Percentiles rank a stretch among this genome's conserved stretches.
phyloP scores from a whole-genome alignment of 2,329 filamentous ascomycete species.

The Calonectria naviculata region DNA sequence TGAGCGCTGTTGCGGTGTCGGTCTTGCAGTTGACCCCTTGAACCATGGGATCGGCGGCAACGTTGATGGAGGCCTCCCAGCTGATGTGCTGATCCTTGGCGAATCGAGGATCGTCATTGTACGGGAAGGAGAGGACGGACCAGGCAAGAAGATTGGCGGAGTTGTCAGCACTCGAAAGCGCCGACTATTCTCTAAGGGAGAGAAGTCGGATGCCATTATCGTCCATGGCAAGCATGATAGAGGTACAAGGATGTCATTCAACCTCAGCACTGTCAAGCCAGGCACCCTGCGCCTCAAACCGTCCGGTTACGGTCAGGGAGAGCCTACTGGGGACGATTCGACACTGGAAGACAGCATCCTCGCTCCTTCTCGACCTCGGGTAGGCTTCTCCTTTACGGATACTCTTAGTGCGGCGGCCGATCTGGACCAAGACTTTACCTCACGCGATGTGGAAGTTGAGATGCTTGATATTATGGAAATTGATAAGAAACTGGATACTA shows the following conservation, averaged over 20 bases:
- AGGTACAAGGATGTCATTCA: slow-evolving; percentile 57
- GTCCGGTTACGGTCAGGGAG: slow-evolving; percentile 41
- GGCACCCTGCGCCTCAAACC: slow-evolving; percentile 48
- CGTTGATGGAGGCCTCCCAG: slow-evolving; percentile 55
- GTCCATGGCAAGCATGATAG: slow-evolving; percentile 60
- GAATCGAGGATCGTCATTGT: slow-evolving; percentile 67
- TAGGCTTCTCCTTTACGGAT: slow-evolving; percentile 62
- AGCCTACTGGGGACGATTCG: slow-evolving; percentile 28
- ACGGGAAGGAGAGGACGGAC: slow-evolving; percentile 62
- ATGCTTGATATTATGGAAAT: slow-evolving; percentile 75
- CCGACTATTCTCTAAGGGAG: slow-evolving; percentile 50
- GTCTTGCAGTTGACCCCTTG: slow-evolving; percentile 53
- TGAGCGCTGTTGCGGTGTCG: slow-evolving; percentile 65
- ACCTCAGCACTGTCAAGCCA: slow-evolving; percentile 59
- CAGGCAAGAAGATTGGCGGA: slow-evolving; percentile 56
- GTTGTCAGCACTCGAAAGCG: slow-evolving; percentile 47
- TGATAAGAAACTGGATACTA: slow-evolving; percentile 66
- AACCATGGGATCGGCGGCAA: slow-evolving; percentile 31
- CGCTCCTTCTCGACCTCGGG: slow-evolving; percentile 43
- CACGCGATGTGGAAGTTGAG: slow-evolving; percentile 67
- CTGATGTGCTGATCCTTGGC: slow-evolving; percentile 66
- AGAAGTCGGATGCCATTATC: slow-evolving; percentile 64
- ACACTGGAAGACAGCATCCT: slow-evolving; percentile 37
- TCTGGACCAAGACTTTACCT: slow-evolving; percentile 58
- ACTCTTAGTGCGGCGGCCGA: slow-evolving; percentile 66